Evolutionary conservation across 2,329 filamentous ascomycete species (phyloP).

Genomic region (Leptoxyphium fumago): DNA sequence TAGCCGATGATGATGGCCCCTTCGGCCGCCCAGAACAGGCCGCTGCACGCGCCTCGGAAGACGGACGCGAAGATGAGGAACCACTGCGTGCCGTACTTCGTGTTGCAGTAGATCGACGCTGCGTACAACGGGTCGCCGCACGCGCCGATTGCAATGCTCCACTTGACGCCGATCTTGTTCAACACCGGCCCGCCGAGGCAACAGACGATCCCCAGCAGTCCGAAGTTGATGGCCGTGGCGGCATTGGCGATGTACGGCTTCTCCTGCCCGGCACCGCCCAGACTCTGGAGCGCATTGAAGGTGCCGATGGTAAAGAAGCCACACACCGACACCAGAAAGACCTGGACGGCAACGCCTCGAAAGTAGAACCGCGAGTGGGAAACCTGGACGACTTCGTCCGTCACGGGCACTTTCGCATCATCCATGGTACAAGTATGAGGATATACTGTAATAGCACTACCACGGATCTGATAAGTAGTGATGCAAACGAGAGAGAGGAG

Average conservation of each 20-base stretch:
- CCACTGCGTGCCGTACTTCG: slow-evolving; percentile 37
- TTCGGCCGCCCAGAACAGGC: slow-evolving; percentile 38
- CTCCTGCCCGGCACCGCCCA: no score
- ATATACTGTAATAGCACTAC: no score
- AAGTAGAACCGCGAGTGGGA: no score
- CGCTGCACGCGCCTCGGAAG: slow-evolving; percentile 34
- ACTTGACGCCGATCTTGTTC: slow-evolving; percentile 34
- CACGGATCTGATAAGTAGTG: no score
- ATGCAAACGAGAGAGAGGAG: no score
- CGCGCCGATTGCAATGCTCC: slow-evolving; percentile 31
- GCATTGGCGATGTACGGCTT: slow-evolving; percentile 36
- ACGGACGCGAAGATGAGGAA: slow-evolving; percentile 36
- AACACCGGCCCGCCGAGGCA: slow-evolving; percentile 34
- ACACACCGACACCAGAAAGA: no score
- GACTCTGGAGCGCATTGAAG: no score
- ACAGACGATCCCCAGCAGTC: slow-evolving; percentile 32
- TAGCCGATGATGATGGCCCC: slow-evolving; percentile 37
- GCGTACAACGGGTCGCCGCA: slow-evolving; percentile 35
- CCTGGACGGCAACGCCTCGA: no score
- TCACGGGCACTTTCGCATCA: no score
- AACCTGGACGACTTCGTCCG: no score
- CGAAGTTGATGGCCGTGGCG: slow-evolving; percentile 38
- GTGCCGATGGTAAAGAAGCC: no score
- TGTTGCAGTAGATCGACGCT: slow-evolving; percentile 36
- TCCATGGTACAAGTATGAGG: no score